Conservation (phyloP, 148 eudicot species). For the Amaranthus cruentus region DNA sequence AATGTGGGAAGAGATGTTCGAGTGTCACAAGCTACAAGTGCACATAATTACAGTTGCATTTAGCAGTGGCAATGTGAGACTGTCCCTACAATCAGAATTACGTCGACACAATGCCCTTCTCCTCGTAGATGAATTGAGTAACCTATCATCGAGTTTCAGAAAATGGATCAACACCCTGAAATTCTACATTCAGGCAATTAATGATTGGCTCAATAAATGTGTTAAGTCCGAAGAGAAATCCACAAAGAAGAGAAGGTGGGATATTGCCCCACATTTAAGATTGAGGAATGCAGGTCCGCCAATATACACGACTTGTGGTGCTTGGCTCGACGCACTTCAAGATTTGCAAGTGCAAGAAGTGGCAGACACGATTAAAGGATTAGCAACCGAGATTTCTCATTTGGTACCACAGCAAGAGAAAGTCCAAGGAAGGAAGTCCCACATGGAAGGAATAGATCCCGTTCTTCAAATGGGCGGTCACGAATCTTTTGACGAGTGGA, state of each 20-base stretch:
- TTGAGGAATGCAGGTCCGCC: conserved; percentile 61
- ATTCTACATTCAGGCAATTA: conserved; percentile 54
- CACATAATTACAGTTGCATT: conserved; percentile 47
- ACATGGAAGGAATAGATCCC: conserved; percentile 20
- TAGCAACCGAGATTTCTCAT: conserved; percentile 48
- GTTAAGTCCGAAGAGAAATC: conserved; percentile 40
- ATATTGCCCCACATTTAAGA: conserved; percentile 19
- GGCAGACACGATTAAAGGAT: conserved; percentile 45
- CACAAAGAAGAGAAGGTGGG: conserved; percentile 42
- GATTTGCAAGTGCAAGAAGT: conserved; percentile 45
- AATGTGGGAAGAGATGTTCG: conserved; percentile 91
- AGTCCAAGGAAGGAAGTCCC: conserved; percentile 49
- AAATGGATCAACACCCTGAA: conserved; percentile 72
- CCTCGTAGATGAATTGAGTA: conserved; percentile 47
- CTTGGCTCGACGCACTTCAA: conserved; percentile 61
- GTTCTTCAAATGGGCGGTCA: conserved; percentile 27
- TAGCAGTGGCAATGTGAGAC: conserved; percentile 33
- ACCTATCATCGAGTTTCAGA: conserved; percentile 53
- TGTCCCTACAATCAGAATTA: conserved; percentile 58
- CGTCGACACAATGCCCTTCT: conserved; percentile 38
- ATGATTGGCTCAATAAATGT: conserved; percentile 75
- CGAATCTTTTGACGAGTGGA: conserved; percentile 42
- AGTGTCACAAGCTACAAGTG: conserved; percentile 74
- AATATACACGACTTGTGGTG: conserved; percentile 66
- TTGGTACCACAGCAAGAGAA: conserved; percentile 78